Evolutionary conservation across 2,329 filamentous ascomycete genomes (phyloP).

Genomic region (Aspergillus unguis): DNA sequence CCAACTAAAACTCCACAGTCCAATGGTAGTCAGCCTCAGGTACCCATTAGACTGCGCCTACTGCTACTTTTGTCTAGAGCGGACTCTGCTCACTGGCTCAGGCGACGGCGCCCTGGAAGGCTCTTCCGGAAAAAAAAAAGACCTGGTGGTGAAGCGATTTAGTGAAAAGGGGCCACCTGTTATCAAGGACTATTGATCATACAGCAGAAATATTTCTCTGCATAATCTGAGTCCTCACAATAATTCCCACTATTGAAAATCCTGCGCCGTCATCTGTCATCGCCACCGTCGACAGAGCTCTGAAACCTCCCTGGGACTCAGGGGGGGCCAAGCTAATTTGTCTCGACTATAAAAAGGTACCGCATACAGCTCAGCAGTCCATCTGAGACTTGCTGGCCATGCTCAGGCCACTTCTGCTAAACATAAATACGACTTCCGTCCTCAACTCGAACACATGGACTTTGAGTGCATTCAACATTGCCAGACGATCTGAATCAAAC

Average conservation of each 20-base stretch:
- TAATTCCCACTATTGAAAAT: neutral
- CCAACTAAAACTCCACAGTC: too few relatives aligned
- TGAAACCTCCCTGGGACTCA: neutral
- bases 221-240: neutral
- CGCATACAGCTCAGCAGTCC: neutral
- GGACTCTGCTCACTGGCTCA: too few relatives aligned
- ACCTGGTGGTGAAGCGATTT: neutral
- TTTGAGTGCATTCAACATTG: too few relatives aligned
- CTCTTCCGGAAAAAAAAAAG: neutral
- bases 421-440: too few relatives aligned
- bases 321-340: constrained; percentile 2
- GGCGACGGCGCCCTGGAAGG: neutral
- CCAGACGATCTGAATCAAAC: too few relatives aligned
- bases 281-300: neutral
- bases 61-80: too few relatives aligned
- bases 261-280: neutral
- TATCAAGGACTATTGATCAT: neutral
- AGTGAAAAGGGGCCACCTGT: constrained; percentile 1
- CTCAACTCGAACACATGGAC: too few relatives aligned
- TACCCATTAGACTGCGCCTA: neutral
- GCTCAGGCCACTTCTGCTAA: too few relatives aligned
- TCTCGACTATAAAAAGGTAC: constrained; percentile 8
- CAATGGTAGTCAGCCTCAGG: neutral
- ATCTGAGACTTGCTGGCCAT: too few relatives aligned
- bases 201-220: neutral